Evolutionary conservation across 768 basidiomycete genomes (phyloP).

Genomic region (Chlorophyllum brunneum): DNA sequence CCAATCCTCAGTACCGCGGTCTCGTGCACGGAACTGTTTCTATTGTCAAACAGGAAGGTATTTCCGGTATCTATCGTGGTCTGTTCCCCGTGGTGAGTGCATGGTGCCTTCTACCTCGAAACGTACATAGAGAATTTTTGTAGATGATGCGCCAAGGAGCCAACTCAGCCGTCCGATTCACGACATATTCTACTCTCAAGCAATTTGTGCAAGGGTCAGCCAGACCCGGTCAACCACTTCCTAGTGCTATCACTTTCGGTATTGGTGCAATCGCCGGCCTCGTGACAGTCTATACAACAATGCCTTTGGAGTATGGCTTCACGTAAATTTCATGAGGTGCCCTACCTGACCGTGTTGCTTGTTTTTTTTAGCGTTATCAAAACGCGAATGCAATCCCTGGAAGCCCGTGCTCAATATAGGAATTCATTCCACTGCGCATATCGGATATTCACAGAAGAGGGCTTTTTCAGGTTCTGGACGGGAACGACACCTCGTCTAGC

Average conservation of each 20-base stretch:
- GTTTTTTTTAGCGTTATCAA: conserved; percentile 74
- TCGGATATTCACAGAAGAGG: conserved; percentile 92
- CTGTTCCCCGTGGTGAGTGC: conserved; percentile 85
- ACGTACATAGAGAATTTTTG: neutral
- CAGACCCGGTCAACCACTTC: conserved; percentile 79
- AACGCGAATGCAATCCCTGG: conserved; percentile 95
- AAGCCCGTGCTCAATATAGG: conserved; percentile 77
- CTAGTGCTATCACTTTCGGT: conserved; percentile 85
- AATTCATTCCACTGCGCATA: conserved; percentile 97
- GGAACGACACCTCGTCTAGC: conserved; percentile 90
- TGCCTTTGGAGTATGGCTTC: conserved; percentile 70
- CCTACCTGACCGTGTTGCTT: neutral
- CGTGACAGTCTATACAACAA: conserved; percentile 90
- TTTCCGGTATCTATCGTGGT: conserved; percentile 83
- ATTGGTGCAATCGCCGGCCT: conserved; percentile 93
- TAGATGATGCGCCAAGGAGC: conserved; percentile 98
- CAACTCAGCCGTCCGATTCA: conserved; percentile 95
- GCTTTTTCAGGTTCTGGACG: conserved; percentile 90
- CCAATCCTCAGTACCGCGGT: conserved; percentile 82
- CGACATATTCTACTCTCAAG: conserved; percentile 91
- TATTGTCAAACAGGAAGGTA: conserved; percentile 84
- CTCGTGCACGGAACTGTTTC: conserved; percentile 77
- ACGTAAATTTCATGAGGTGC: neutral
- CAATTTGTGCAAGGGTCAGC: conserved; percentile 86
- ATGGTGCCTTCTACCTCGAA: neutral